These are phyloP conservation scores for Hyparrhenia diplandra DNA, from an alignment of 176 grass and related monocot species.

Conservation along the genomic window DNA sequence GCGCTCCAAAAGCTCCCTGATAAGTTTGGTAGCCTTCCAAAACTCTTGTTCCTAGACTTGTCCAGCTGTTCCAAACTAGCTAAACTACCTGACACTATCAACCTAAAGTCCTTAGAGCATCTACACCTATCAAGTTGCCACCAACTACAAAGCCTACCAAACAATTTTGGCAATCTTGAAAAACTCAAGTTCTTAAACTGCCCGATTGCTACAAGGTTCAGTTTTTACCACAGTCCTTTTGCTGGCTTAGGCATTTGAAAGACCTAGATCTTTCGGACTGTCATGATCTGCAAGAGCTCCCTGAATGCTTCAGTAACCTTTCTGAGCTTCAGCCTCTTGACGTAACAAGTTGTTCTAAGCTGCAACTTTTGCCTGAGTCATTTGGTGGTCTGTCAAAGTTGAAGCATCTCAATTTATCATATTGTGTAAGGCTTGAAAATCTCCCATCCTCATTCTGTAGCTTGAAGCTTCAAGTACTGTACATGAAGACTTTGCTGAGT, in stretches of 20 bases:
- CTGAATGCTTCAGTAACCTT: conserved; percentile 14
- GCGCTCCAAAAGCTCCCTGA: conserved; percentile 23
- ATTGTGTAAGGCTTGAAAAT: background rate
- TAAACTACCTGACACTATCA: conserved; percentile 14
- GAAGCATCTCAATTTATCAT: background rate
- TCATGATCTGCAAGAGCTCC: conserved; percentile 19
- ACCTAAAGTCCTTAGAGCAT: conserved; percentile 15
- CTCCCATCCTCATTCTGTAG: background rate
- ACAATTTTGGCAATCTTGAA: background rate
- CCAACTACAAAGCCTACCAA: background rate
- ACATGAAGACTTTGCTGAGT: background rate
- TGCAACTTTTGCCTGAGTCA: background rate
- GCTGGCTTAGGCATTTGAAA: conserved; percentile 23
- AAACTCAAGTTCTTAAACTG: conserved; percentile 23
- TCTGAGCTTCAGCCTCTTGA: conserved; percentile 14
- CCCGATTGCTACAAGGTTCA: conserved; percentile 13
- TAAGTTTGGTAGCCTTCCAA: conserved; percentile 22
- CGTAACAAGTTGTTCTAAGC: background rate
- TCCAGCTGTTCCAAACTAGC: conserved; percentile 23
- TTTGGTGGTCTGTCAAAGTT: background rate
- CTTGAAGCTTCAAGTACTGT: background rate
- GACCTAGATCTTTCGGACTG: conserved; percentile 48
- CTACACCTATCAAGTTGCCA: conserved; percentile 33
- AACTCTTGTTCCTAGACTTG: conserved; percentile 34
- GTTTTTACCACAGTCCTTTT: background rate